These are phyloP conservation scores for Geranium brycei DNA, from an alignment of 345 rosid genomes.

Conservation along the genomic window DNA sequence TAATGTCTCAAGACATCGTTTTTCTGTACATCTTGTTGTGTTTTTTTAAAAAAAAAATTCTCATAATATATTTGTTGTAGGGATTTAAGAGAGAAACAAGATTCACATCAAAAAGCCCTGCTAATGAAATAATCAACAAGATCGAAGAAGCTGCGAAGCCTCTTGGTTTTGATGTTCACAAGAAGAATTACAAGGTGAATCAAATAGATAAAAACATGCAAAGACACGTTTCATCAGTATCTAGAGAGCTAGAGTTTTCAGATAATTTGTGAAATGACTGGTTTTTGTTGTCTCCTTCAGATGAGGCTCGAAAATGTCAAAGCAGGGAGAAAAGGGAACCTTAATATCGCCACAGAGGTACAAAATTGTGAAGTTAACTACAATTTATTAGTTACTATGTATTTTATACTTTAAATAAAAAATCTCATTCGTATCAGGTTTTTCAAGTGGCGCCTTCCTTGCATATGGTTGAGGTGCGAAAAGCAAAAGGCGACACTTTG, in stretches of 20 bases:
- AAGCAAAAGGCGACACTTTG: slow-evolving; percentile 88
- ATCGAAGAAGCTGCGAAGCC: slow-evolving; percentile 89
- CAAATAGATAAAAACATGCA: background rate
- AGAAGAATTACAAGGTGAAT: slow-evolving; percentile 81
- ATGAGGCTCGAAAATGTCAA: slow-evolving; percentile 80
- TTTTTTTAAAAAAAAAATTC: background rate
- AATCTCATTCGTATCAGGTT: slow-evolving; percentile 28
- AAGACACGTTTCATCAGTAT: background rate
- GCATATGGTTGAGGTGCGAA: slow-evolving; percentile 88
- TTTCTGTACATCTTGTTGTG: background rate
- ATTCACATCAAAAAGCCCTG: slow-evolving; percentile 67
- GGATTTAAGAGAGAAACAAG: slow-evolving; percentile 85
- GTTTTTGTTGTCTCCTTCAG: slow-evolving; percentile 20
- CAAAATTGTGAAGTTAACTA: background rate
- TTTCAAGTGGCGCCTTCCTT: slow-evolving; percentile 94
- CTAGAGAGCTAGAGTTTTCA: background rate
- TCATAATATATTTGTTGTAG: slow-evolving; percentile 13
- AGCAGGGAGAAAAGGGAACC: slow-evolving; percentile 94
- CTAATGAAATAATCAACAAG: slow-evolving; percentile 72
- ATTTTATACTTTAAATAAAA: too few relatives aligned
- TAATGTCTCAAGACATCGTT: background rate
- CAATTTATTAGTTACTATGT: slow-evolving; percentile 2
- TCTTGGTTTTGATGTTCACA: slow-evolving; percentile 82
- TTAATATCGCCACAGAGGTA: slow-evolving; percentile 84
- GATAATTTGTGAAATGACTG: too few relatives aligned